These are phyloP conservation scores for Gardenia jasminoides DNA, from an alignment of 257 asterid genomes.

Conservation along the genomic window DNA sequence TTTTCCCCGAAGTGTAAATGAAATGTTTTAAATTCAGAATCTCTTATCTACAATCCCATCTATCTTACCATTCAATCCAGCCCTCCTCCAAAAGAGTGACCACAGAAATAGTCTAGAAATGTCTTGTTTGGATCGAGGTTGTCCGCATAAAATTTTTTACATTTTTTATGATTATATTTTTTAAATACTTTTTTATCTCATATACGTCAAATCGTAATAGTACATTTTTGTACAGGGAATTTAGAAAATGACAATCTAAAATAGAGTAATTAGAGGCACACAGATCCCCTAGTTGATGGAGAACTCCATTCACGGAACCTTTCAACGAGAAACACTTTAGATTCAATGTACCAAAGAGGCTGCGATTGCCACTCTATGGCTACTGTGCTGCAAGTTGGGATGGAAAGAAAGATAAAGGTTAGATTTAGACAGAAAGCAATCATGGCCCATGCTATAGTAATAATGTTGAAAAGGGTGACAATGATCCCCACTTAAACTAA, in stretches of 20 bases:
- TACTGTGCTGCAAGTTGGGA: not conserved
- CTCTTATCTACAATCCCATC: too few species aligned
- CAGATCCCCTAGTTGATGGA: not conserved
- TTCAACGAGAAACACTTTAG: not conserved
- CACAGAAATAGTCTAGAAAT: not conserved
- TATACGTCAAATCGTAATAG: too few species aligned
- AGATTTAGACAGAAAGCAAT: conserved; percentile 20
- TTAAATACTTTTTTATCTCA: fast-evolving
- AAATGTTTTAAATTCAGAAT: too few species aligned
- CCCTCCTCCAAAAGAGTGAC: too few species aligned
- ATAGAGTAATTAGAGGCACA: not conserved
- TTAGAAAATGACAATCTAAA: too few species aligned
- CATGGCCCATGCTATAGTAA: not conserved
- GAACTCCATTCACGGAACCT: conserved; percentile 2
- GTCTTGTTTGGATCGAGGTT: too few species aligned
- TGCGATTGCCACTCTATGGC: not conserved
- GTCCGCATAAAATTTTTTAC: not conserved
- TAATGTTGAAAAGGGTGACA: not conserved
- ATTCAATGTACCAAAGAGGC: conserved; percentile 15
- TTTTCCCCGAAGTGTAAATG: too few species aligned
- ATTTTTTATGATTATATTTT: too few species aligned
- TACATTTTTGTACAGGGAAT: too few species aligned
- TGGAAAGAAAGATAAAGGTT: not conserved
- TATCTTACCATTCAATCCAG: too few species aligned
- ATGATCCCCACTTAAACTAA: not conserved